Percentiles rank a stretch among this genome's conserved stretches.
These are phyloP conservation scores for Epichloe gansuensis DNA, from an alignment of 2,329 filamentous ascomycete genomes.

Conservation along the genomic window DNA sequence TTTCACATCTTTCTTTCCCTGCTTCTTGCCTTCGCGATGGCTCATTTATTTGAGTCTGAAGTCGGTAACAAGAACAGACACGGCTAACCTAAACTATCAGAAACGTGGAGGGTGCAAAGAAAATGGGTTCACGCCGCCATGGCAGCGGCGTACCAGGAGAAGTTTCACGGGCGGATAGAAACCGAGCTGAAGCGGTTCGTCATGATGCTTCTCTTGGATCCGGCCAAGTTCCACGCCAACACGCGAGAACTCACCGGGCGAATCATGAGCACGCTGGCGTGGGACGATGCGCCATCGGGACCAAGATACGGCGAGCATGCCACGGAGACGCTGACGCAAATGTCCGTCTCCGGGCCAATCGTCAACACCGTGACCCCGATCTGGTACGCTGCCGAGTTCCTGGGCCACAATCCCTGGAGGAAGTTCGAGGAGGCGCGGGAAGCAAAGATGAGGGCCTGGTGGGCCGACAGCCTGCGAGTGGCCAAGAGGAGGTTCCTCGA, in stretches of 20 bases:
- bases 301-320: conserved; percentile 32
- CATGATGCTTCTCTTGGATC: conserved; percentile 32
- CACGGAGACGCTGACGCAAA: conserved; percentile 33
- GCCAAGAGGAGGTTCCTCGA: conserved; percentile 27
- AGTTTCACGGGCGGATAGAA: conserved; percentile 37
- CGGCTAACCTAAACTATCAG: conserved; percentile 13
- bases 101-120: conserved; percentile 34
- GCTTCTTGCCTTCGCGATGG: too few relatives aligned
- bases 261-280: conserved; percentile 36
- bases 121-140: conserved; percentile 40
- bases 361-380: conserved; percentile 37
- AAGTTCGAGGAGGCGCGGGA: conserved; percentile 31
- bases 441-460: conserved; percentile 31
- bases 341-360: conserved; percentile 38
- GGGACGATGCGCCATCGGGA: conserved; percentile 36
- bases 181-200: conserved; percentile 32
- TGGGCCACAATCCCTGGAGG: conserved; percentile 34
- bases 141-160: conserved; percentile 24
- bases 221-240: conserved; percentile 30
- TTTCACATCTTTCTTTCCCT: background rate
- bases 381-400: conserved; percentile 29
- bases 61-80: background rate
- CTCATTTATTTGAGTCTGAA: background rate
- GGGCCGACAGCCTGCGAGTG: conserved; percentile 28
- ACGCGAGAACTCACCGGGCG: conserved; percentile 36